A percentile compares a stretch with the other conserved stretches of the same genome.
These are phyloP conservation scores for Metschnikowia similis DNA, from an alignment of 805 yeast genomes.

Conservation along the genomic window DNA sequence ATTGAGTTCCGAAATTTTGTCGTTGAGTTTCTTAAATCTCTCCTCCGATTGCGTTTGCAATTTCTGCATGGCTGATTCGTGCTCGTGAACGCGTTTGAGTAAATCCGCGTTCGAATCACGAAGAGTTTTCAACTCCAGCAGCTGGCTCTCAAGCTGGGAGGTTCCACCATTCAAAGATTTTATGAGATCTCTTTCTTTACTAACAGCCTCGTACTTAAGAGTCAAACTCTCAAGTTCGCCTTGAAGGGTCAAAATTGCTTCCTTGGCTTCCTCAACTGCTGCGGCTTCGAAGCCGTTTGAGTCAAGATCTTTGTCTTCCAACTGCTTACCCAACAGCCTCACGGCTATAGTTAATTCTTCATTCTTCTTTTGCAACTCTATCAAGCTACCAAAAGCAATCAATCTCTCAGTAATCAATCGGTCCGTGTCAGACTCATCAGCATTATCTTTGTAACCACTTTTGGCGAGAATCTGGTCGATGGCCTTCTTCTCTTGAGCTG, in stretches of 20 bases:
- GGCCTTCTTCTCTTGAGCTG: conserved; percentile 60
- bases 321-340: conserved; percentile 64
- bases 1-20: conserved; percentile 24
- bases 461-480: conserved; percentile 50
- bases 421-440: conserved; percentile 62
- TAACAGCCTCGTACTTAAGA: conserved; percentile 48
- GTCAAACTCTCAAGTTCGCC: conserved; percentile 52
- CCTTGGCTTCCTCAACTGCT: conserved; percentile 60
- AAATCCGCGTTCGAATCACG: conserved; percentile 27
- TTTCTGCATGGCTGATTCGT: conserved; percentile 32
- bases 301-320: conserved; percentile 60
- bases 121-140: conserved; percentile 21
- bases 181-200: conserved; percentile 68
- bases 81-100: conserved; percentile 30
- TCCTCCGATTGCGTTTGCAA: conserved; percentile 36
- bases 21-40: conserved; percentile 46
- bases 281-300: conserved; percentile 39
- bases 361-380: conserved; percentile 70
- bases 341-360: conserved; percentile 65
- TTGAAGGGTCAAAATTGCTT: conserved; percentile 61
- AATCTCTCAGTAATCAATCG: conserved; percentile 66
- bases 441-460: conserved; percentile 26
- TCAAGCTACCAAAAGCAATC: conserved; percentile 61
- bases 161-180: conserved; percentile 21
- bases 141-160: conserved; percentile 7